phyloP scores from a whole-genome alignment of 305 asterid genomes.

The Fraxinus xanthoxyloides region DNA sequence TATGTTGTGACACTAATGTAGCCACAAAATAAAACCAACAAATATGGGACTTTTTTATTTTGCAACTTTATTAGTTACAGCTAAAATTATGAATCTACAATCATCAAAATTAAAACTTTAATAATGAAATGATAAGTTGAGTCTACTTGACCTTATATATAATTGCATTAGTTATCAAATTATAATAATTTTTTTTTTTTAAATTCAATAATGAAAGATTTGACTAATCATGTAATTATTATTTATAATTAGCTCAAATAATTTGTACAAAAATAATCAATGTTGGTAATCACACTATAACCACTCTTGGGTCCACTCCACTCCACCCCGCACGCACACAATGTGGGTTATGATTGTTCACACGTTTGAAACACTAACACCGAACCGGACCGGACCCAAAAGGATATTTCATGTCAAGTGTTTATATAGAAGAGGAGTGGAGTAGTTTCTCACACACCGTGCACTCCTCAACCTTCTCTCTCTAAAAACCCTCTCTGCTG shows the following conservation, averaged over 20 bases:
- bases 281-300: constrained; percentile 28
- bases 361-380: constrained; percentile 50
- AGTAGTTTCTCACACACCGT: constrained; percentile 44
- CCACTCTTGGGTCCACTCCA: constrained; percentile 30
- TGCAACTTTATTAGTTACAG: neutral
- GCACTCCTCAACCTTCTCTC: constrained; percentile 46
- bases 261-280: neutral
- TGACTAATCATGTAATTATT: neutral
- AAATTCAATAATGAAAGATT: neutral
- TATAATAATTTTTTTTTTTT: neutral
- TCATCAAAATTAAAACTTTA: neutral
- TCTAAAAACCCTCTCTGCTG: constrained; percentile 10
- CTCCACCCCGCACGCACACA: constrained; percentile 38
- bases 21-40: neutral
- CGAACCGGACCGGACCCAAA: neutral
- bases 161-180: neutral
- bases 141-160: neutral
- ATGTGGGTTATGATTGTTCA: constrained; percentile 38
- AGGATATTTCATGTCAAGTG: constrained; percentile 14
- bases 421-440: constrained; percentile 42
- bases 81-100: neutral
- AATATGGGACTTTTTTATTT: neutral
- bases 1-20: neutral
- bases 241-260: neutral
- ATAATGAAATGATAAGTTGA: neutral